These are phyloP conservation scores for Metschnikowia hibisci DNA, from an alignment of 805 yeast species.

Conservation along the genomic window DNA sequence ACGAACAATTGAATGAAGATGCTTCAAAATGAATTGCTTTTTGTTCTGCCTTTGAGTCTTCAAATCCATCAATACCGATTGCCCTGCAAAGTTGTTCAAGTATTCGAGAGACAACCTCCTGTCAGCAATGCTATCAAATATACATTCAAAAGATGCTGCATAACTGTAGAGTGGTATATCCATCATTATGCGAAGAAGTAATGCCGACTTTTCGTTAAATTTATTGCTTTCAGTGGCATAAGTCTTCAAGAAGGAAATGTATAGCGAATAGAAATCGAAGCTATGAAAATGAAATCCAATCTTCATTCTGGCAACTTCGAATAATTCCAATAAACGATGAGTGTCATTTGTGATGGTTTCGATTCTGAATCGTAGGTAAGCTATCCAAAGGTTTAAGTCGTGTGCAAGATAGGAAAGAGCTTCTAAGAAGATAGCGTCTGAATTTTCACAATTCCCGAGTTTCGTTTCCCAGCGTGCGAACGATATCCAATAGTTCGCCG, in stretches of 20 bases:
- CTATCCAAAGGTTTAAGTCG: slow-evolving; percentile 50
- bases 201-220: slow-evolving; percentile 32
- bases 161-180: slow-evolving; percentile 58
- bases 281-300: slow-evolving; percentile 53
- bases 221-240: slow-evolving; percentile 23
- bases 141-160: slow-evolving; percentile 40
- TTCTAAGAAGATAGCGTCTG: slow-evolving; percentile 25
- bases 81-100: slow-evolving; percentile 19
- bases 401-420: slow-evolving; percentile 35
- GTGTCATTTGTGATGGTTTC: slow-evolving; percentile 28
- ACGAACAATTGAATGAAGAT: slow-evolving; percentile 44
- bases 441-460: slow-evolving; percentile 38
- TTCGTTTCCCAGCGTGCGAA: slow-evolving; percentile 47
- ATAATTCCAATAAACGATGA: slow-evolving; percentile 29
- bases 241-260: slow-evolving; percentile 39
- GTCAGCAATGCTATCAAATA: slow-evolving; percentile 31
- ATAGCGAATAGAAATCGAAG: slow-evolving; percentile 49
- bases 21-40: slow-evolving; percentile 28
- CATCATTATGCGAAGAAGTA: slow-evolving; percentile 44
- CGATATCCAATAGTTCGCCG: slow-evolving; percentile 56
- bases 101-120: slow-evolving; percentile 8
- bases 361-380: slow-evolving; percentile 42
- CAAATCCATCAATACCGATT: slow-evolving; percentile 14
- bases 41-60: slow-evolving; percentile 15
- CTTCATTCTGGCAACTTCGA: slow-evolving; percentile 44